Evolutionary conservation across 257 asterid genomes (phyloP), one percentile per base, ranked within the genome.

Genomic region (Parsonsia alboflavescens): DNA sequence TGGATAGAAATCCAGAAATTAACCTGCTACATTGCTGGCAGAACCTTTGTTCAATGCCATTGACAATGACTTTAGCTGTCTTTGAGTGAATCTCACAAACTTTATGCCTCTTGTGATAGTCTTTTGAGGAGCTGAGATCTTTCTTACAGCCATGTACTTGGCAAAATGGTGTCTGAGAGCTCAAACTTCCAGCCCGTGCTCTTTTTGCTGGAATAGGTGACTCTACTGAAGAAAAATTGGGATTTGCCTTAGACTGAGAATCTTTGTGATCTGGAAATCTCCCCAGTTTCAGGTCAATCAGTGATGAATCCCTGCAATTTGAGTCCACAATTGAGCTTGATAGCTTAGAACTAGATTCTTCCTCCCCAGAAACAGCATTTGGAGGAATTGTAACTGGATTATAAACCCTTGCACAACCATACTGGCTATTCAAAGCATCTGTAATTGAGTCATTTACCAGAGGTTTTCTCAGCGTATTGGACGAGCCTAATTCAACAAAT

Each of bases 21-120:
- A 22, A 84, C 88, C 88, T 84, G 88, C 88, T 84, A 62, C 88
- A 84, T 70, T 84, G 88, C 86, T 84, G 88, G 53, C 88, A 84
- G 78, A 84, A 84, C 77, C 88, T 76, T 59, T 84, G 84, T 57
- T 84, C 86, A 58, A 84, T 77, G 67, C 88, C 86, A 70, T 84
- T 84, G 22, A 84, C 88, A 53, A 77, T 82, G 8, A 82, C 88
- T 68, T 79, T 82, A 46, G 86, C 50, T 15, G 86, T 82, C 75
- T 84, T 84, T 13, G 88, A 79, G 75, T 84, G 88, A 82, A 78
- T 79, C 76, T 80, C 88, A 54, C 88, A 84, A n/a, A 85, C 88
- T 78, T 82, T 85, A 71, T 85, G 88, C 83, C 86, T 82, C 78
- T 80, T 82, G 52, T 85, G 83, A 68, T 85, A 85, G 65, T 85